Conservation (phyloP, 345 rosid genomes). For the Geranium rotundifolium region DNA sequence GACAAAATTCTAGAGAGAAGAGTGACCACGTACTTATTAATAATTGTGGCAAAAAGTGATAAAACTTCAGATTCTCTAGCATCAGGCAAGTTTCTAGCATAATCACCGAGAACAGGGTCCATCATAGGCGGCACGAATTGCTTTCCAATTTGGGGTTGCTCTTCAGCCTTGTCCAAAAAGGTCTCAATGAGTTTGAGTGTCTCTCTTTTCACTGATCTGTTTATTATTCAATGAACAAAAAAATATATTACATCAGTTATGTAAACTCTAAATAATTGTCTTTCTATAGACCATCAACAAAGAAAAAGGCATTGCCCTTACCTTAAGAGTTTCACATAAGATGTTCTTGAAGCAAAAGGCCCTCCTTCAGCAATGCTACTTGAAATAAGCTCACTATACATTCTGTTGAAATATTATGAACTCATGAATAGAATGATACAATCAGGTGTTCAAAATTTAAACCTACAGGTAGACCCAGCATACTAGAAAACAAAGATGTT, state of each 20-base stretch:
- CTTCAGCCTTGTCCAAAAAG: slow-evolving; percentile 99
- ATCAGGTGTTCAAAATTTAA: not conserved
- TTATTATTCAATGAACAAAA: slow-evolving; percentile 8
- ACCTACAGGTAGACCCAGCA: too few relatives aligned
- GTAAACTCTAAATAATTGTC: not conserved
- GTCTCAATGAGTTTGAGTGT: slow-evolving; percentile 95
- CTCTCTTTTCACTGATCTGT: slow-evolving; percentile 97
- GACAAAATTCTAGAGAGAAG: not conserved
- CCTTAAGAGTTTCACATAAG: slow-evolving; percentile 90
- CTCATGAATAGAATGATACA: not conserved
- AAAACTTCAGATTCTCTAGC: slow-evolving; percentile 99
- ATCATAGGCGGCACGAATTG: slow-evolving; percentile 99
- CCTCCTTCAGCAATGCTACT: slow-evolving; percentile 87
- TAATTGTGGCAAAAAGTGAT: slow-evolving; percentile 93
- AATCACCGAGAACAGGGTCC: slow-evolving; percentile 97
- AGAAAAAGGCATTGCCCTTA: slow-evolving; percentile 13
- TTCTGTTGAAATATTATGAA: slow-evolving; percentile 40
- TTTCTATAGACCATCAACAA: not conserved
- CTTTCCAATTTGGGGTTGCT: slow-evolving; percentile 91
- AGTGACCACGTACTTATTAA: slow-evolving; percentile 62
- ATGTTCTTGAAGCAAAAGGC: slow-evolving; percentile 78
- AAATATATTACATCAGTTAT: not conserved
- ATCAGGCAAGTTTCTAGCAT: slow-evolving; percentile 95
- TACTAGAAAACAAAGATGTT: not conserved
- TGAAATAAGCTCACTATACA: slow-evolving; percentile 99